Evolutionary conservation across 2,329 filamentous ascomycete genomes (phyloP).

Genomic region (Hortaea sp.): DNA sequence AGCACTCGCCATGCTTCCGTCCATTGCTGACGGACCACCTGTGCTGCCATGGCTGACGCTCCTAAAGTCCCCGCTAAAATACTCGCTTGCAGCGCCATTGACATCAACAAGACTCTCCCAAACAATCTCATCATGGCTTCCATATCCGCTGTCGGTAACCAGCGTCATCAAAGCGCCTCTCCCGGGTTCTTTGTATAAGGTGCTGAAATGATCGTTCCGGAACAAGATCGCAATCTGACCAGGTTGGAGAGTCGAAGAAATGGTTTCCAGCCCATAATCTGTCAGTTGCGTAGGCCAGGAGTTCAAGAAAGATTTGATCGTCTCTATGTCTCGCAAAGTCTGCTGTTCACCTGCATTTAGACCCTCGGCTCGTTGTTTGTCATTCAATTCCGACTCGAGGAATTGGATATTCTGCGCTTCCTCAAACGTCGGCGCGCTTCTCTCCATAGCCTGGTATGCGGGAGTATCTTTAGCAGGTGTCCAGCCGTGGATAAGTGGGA

Average conservation of each 20-base stretch:
- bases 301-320: conserved; percentile 73
- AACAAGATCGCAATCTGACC: conserved; percentile 86
- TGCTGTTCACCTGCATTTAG: conserved; percentile 65
- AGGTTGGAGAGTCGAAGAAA: conserved; percentile 59
- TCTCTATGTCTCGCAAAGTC: conserved; percentile 70
- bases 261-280: conserved; percentile 63
- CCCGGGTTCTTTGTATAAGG: conserved; percentile 77
- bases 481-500: conserved; percentile 92
- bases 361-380: conserved; percentile 57
- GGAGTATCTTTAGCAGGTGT: conserved; percentile 58
- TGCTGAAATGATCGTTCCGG: conserved; percentile 94
- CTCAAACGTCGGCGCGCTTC: conserved; percentile 77
- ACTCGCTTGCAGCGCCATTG: conserved; percentile 70
- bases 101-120: conserved; percentile 93
- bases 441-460: conserved; percentile 58
- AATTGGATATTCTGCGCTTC: conserved; percentile 86
- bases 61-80: conserved; percentile 83
- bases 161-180: conserved; percentile 68
- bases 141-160: conserved; percentile 88
- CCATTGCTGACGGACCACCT: conserved; percentile 3
- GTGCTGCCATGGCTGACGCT: conserved; percentile 55
- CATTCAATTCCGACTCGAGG: conserved; percentile 76
- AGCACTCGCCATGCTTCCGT: conserved; percentile 10
- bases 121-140: conserved; percentile 77
- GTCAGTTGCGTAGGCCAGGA: conserved; percentile 82